Base-by-base conservation (phyloP, 129 eudicot genomes). In the Pulicaria dysenterica region DNA sequence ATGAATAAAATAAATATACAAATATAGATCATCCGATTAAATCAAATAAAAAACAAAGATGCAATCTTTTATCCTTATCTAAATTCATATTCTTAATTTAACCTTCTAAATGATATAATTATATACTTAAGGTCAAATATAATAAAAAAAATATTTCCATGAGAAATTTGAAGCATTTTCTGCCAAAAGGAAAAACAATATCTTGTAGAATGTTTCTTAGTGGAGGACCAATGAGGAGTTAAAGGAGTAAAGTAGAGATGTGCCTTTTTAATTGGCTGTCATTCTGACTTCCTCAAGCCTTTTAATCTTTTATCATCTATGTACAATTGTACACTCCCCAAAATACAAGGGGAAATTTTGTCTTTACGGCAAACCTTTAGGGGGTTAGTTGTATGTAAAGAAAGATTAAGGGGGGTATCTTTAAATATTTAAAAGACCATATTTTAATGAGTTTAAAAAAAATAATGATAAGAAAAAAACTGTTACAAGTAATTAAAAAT, bases 381-480 rank as follows among this genome's bases (percentile, higher is more conserved):
- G 77, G 77, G 17, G 58, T 7, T 73, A 60, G 31, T 45, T 59
- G 45, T 59, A 73, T 58, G 36, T 37, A 58, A 7, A 2, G 14
- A 11, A 58, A 8, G 17, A 44, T 13, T n/a, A 13, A 72, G 39
- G 58, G 55, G 58, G 58, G 8, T n/a, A 42, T 24, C 31, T 31
- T 37, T 37, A 14, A 8, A 64, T 68, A 38, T 50, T 58, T 40
- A 45, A 37, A 44, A 19, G 58, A 3, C 1, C 0, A 31, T 53
- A 64, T 54, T 42, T 64, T 64, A 42, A 44, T 67, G 14, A 48
- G 51, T 7, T 13, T 48, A 36, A 6, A 74, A 42, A 44, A 14
- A n/a, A n/a, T n/a, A n/a, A n/a, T n/a, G n/a, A n/a, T n/a, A n/a
- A 46, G 79, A 74, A 74, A 8, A 15, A 74, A 64, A 74, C 47